A percentile compares a stretch with the other conserved stretches of the same genome.
Evolutionary conservation across 1,284 basidiomycete genomes (phyloP).

Genomic region (Boletus smithii): DNA sequence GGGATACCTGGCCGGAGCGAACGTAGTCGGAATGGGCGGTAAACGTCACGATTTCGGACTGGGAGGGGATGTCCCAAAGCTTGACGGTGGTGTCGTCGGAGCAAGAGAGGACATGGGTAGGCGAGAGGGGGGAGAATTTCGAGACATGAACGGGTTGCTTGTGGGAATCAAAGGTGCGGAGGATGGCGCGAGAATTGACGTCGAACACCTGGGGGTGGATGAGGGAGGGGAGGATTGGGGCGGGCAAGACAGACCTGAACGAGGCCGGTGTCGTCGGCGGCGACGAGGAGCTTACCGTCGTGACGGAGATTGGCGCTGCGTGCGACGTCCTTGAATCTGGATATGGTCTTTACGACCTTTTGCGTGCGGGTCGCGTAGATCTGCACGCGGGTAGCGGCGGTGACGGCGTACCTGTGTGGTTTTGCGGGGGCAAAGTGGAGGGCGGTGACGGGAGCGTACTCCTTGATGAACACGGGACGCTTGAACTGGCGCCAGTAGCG

Average conservation of each 20-base stretch:
- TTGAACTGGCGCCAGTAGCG: slow-evolving; percentile 81
- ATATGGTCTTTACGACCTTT: slow-evolving; percentile 94
- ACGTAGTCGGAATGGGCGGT: slow-evolving; percentile 92
- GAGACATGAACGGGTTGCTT: slow-evolving; percentile 95
- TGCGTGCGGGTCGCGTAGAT: slow-evolving; percentile 95
- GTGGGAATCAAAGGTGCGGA: slow-evolving; percentile 89
- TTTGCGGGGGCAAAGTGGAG: slow-evolving; percentile 84
- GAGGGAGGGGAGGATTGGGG: too few species aligned
- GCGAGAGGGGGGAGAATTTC: slow-evolving; percentile 81
- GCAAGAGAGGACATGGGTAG: slow-evolving; percentile 87
- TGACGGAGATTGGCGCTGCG: slow-evolving; percentile 82
- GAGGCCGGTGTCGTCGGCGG: slow-evolving; percentile 91
- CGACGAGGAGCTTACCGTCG: slow-evolving; percentile 94
- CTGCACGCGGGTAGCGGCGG: slow-evolving; percentile 90
- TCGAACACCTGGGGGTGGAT: too few species aligned
- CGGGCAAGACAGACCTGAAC: slow-evolving; percentile 98
- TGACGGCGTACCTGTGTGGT: slow-evolving; percentile 94
- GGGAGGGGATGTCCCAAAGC: slow-evolving; percentile 94
- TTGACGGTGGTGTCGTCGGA: slow-evolving; percentile 95
- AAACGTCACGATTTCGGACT: slow-evolving; percentile 78
- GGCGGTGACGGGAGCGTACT: slow-evolving; percentile 90
- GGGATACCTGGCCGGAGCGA: slow-evolving; percentile 84
- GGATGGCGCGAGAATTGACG: slow-evolving; percentile 89
- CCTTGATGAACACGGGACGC: slow-evolving; percentile 87
- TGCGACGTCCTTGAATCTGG: slow-evolving; percentile 95